Conservation (phyloP, 1,139 yeast species). For the Nakaseomyces kungkrabaensis region DNA sequence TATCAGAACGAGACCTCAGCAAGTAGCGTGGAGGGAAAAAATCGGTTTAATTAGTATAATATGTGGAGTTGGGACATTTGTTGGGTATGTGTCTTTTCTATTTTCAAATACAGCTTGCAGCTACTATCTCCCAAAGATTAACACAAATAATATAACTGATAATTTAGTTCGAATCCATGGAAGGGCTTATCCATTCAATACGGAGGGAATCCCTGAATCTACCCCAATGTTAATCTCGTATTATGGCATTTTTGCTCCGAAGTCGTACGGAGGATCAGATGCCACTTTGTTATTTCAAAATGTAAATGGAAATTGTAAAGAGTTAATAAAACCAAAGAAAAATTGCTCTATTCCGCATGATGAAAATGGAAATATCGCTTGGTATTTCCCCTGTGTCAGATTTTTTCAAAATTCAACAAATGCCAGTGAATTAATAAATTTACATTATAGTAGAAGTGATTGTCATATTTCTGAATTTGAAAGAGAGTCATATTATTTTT, state of each 20-base stretch:
- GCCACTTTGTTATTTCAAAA: slow-evolving; percentile 86
- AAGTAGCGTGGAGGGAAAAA: slow-evolving; percentile 95
- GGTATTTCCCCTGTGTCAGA: slow-evolving; percentile 92
- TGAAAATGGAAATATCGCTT: slow-evolving; percentile 58
- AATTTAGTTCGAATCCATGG: slow-evolving; percentile 72
- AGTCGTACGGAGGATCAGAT: slow-evolving; percentile 80
- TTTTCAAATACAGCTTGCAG: slow-evolving; percentile 79
- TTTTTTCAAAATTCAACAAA: slow-evolving; percentile 51
- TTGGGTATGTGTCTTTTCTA: slow-evolving; percentile 85
- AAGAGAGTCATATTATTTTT: slow-evolving; percentile 53
- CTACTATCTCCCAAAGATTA: slow-evolving; percentile 20
- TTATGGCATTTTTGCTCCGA: slow-evolving; percentile 51
- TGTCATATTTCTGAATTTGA: slow-evolving; percentile 75
- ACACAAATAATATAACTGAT: slow-evolving; percentile 28
- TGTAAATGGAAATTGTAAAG: slow-evolving; percentile 87
- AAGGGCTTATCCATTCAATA: slow-evolving; percentile 48
- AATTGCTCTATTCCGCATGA: slow-evolving; percentile 61
- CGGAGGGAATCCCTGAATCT: not conserved
- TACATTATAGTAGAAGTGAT: slow-evolving; percentile 32
- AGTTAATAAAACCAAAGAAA: slow-evolving; percentile 59
- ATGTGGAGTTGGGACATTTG: slow-evolving; percentile 60
- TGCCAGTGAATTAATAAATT: not conserved
- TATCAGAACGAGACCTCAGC: slow-evolving; percentile 67
- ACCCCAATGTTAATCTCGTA: slow-evolving; percentile 43
- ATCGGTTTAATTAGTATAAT: slow-evolving; percentile 76